Conservation (phyloP, 495 filamentous ascomycete genomes). For the Aspergillus campestris region DNA sequence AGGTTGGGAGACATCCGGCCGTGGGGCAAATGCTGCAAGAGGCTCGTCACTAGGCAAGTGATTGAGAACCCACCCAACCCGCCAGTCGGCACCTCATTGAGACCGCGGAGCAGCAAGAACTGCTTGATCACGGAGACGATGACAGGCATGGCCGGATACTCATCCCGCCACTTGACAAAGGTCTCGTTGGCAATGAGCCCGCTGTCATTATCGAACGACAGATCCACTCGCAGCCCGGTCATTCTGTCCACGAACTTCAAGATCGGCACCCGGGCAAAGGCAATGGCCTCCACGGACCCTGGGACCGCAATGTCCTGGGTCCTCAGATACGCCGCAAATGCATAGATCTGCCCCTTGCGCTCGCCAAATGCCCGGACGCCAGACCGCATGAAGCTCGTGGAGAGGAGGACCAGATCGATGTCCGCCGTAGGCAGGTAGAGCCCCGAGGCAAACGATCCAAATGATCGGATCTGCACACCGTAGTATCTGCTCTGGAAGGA, state of each 20-base stretch:
- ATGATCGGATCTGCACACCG: constrained; percentile 55
- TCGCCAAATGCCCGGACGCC: constrained; percentile 38
- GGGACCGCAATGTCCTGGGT: constrained; percentile 37
- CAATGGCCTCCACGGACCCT: constrained; percentile 53
- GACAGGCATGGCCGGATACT: constrained; percentile 74
- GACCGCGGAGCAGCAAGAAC: constrained; percentile 73
- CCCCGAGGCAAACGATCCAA: constrained; percentile 87
- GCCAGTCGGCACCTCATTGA: constrained; percentile 84
- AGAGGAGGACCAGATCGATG: constrained; percentile 87
- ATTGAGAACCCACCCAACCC: constrained; percentile 93
- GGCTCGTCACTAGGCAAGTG: constrained; percentile 82
- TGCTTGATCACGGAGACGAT: constrained; percentile 86
- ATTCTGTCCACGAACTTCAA: constrained; percentile 73
- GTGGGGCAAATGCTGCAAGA: constrained; percentile 70
- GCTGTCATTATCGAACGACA: constrained; percentile 88
- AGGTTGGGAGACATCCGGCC: constrained; percentile 55
- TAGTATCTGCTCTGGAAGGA: constrained; percentile 43
- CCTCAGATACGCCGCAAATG: constrained; percentile 45
- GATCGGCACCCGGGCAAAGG: constrained; percentile 78
- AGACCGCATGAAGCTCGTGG: constrained; percentile 43
- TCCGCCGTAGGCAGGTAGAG: constrained; percentile 87
- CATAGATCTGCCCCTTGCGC: constrained; percentile 36
- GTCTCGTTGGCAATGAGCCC: constrained; percentile 71
- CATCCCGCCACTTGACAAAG: constrained; percentile 65
- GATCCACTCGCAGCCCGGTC: constrained; percentile 72